Base-by-base conservation (phyloP, 2,329 filamentous ascomycete genomes). In the Pleomassaria siparia region DNA sequence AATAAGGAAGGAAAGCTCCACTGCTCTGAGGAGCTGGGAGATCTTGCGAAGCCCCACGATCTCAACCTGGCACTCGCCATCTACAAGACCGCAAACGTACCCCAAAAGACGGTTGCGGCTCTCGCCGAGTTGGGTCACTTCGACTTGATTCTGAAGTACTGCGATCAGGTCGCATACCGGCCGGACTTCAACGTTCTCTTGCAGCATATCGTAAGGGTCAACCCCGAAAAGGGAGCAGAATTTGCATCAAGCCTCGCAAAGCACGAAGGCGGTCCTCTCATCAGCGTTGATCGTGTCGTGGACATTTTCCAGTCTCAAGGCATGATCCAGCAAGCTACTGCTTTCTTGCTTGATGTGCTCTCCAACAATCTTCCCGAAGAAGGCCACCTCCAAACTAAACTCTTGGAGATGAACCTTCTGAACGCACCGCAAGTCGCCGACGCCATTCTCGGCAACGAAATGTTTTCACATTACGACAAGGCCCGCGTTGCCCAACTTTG, bases 231-330 rank as follows among this genome's bases (percentile, higher is more conserved):
- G 78, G 92, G 89, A 55, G 84, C 89, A 0, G 94, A 99, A 66
- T 97, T 99, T 63, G 95, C 94, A 18, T 88, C 88, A n/a, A 84
- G 89, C 55, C 81, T 99, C 51, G 92, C 89, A 35, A 96, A 94
- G 71, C 86, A 94, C 60, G 89, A 95, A 66, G 84, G 86, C 50
- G 91, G 90, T 21, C 86, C 91, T 20, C 77, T 96, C 49, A 86
- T 99, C 57, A 94, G 97, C 62, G 84, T 97, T 47, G 90, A 96
- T 68, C 89, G 92, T 39, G 91, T 96, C 20, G 90, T 96, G 40
- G 94, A 99, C 71, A 91, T 99, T 50, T 99, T 99, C 85, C 88
- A 96, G 73, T 91, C 91, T 9, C 94, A 99, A 72, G 91, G 91
- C 64, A 94, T 97, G 91, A 83, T 97, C 41, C 95, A 97, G 70